Base-by-base conservation (phyloP, 495 filamentous ascomycete genomes). In the Tuber indicum region DNA sequence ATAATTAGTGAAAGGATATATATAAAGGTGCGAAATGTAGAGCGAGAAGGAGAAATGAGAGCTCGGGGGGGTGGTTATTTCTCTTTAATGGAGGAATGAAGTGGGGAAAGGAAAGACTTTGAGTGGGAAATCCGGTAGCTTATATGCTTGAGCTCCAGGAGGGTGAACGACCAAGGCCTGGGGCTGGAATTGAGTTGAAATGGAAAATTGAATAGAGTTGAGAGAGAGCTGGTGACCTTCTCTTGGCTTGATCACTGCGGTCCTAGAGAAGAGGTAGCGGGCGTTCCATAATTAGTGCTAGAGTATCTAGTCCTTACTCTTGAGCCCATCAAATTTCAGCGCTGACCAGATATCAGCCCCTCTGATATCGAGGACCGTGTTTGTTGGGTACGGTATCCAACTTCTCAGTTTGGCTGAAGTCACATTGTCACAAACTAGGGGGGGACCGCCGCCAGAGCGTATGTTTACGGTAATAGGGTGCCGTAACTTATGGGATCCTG, bases 1-100 rank as follows among this genome's bases (percentile, higher is more conserved):
- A 21, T 42, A 70, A 42, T 44, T 44, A 19, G 74, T 42, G 41
- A 26, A 75, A 32, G 71, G 75, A 45, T 19, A 75, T 32, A 32
- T 44, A 26, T 39, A n/a, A 46, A 52, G 1, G 44, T 71, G 42
- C n/a, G 70, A 52, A 44, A 58, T n/a, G 69, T 12, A 19, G 39
- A 26, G 44, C 23, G 10, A 76, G 21, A 46, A 23, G 52, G 58
- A 36, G 7, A 26, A 58, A 46, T 16, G 23, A 8, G 21, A 44
- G n/a, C 0, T 7, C 41, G 32, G 36, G 32, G 32, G 39, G 43
- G 7, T 14, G 17, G 19, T 23, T 73, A 5, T 46, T 10, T 72
- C 26, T 16, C 58, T 23, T 19, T 19, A 42, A 75, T 10, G 52
- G 36, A 32, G 26, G 14, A 75, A 39, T 8, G 14, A 9, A 17